Conservation (phyloP, 306 rosid genomes). For the Rosa multiflora region DNA sequence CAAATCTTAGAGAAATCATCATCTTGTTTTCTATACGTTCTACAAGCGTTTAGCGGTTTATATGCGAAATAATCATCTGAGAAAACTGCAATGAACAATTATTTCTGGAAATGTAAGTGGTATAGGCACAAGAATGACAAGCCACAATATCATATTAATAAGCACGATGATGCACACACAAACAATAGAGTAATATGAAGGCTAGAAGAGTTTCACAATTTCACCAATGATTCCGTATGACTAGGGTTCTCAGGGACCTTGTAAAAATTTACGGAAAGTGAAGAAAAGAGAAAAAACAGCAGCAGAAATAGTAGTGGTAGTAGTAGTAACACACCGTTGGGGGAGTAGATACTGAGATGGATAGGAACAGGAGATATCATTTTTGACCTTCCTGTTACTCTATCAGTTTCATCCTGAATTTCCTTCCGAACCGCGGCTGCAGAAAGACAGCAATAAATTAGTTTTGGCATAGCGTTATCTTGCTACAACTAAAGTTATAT, state of each 20-base stretch:
- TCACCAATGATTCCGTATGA: neutral
- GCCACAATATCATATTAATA: neutral
- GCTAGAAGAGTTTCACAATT: neutral
- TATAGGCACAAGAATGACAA: neutral
- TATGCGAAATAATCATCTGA: neutral
- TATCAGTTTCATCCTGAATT: conserved; percentile 94
- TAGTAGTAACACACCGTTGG: conserved; percentile 58
- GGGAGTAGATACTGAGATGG: conserved; percentile 96
- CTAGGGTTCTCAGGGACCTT: neutral
- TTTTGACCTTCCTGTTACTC: conserved; percentile 80
- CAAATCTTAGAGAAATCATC: neutral
- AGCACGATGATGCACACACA: neutral
- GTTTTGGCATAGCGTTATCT: neutral
- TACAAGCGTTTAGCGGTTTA: neutral
- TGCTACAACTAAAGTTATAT: neutral
- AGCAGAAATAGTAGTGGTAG: conserved; percentile 5
- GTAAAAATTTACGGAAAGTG: neutral
- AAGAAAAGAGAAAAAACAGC: neutral
- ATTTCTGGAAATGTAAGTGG: neutral
- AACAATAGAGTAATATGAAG: neutral
- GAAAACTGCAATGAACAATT: neutral
- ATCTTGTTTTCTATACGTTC: neutral
- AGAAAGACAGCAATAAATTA: conserved; percentile 8
- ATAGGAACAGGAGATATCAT: conserved; percentile 92
- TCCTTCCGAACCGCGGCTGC: conserved; percentile 85